Percentiles rank a stretch among this genome's conserved stretches.
These are phyloP conservation scores for Pisolithus microcarpus DNA, from an alignment of 768 basidiomycete species.

Conservation along the genomic window DNA sequence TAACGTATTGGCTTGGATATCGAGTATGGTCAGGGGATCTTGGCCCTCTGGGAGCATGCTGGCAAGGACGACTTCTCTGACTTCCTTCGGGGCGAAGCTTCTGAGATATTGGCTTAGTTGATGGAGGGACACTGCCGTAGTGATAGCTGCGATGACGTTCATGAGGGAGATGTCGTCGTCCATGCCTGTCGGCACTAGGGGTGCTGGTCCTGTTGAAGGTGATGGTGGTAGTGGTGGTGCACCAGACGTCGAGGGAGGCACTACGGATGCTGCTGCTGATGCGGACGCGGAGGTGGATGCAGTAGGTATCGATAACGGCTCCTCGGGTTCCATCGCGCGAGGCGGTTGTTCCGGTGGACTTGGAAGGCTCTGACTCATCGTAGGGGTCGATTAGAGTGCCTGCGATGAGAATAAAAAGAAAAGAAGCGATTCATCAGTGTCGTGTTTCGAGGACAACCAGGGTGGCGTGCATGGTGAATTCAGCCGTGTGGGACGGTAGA, in stretches of 20 bases:
- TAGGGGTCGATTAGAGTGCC: background rate
- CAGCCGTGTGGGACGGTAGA: no score
- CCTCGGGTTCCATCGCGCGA: slow-evolving; percentile 10
- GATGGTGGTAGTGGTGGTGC: background rate
- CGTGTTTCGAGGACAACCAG: no score
- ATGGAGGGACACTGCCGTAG: slow-evolving; percentile 30
- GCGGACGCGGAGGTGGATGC: background rate
- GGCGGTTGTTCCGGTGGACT: slow-evolving; percentile 16
- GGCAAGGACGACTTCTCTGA: slow-evolving; percentile 49
- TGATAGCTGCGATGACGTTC: slow-evolving; percentile 40
- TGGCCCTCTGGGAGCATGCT: slow-evolving; percentile 49
- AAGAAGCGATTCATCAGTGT: no score
- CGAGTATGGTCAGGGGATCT: slow-evolving; percentile 60
- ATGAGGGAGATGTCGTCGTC: slow-evolving; percentile 26
- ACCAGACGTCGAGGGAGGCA: no score
- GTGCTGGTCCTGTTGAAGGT: background rate
- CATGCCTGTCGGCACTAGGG: background rate
- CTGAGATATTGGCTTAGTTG: slow-evolving; percentile 41
- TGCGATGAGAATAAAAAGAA: no score
- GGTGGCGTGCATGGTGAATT: no score
- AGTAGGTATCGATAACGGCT: slow-evolving; percentile 7
- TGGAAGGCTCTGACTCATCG: slow-evolving; percentile 23
- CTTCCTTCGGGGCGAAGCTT: slow-evolving; percentile 46
- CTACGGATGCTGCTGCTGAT: background rate
- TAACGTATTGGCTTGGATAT: slow-evolving; percentile 50